Evolutionary conservation across 192 early-diverging fungal species (phyloP).

Genomic region (Podila epigama): DNA sequence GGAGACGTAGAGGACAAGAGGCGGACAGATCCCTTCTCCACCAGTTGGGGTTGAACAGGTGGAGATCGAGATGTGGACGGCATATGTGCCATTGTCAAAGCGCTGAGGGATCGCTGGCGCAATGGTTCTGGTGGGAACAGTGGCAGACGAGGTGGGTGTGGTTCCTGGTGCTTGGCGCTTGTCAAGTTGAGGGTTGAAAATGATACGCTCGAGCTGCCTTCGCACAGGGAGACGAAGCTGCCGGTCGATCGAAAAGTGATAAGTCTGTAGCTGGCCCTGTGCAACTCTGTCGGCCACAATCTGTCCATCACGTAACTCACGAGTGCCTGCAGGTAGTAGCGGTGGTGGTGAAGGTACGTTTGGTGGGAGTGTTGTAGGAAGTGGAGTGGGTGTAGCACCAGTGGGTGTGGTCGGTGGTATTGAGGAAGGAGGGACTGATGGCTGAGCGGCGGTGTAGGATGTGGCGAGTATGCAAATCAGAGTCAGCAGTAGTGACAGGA

Average conservation of each 20-base stretch:
- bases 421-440: neutral
- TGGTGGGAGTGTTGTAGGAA: neutral
- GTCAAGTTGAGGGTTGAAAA: conserved; percentile 19
- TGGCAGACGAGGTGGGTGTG: neutral
- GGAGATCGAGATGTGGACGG: conserved; percentile 41
- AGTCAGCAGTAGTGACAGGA: too few species aligned
- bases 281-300: conserved; percentile 36
- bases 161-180: neutral
- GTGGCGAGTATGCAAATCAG: too few species aligned
- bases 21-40: conserved; percentile 6
- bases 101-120: conserved; percentile 20
- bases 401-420: neutral
- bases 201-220: conserved; percentile 35
- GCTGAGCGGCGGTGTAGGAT: too few species aligned
- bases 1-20: conserved; percentile 23
- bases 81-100: conserved; percentile 33
- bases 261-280: conserved; percentile 36
- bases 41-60: conserved; percentile 30
- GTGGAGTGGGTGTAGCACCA: neutral
- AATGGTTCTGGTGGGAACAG: conserved; percentile 22
- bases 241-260: conserved; percentile 36
- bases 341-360: conserved; percentile 8
- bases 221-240: conserved; percentile 18
- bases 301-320: conserved; percentile 29
- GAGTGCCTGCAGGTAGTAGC: conserved; percentile 34